Base-by-base conservation (phyloP, 202 grass and related monocot genomes). In the Carex sylvatica region DNA sequence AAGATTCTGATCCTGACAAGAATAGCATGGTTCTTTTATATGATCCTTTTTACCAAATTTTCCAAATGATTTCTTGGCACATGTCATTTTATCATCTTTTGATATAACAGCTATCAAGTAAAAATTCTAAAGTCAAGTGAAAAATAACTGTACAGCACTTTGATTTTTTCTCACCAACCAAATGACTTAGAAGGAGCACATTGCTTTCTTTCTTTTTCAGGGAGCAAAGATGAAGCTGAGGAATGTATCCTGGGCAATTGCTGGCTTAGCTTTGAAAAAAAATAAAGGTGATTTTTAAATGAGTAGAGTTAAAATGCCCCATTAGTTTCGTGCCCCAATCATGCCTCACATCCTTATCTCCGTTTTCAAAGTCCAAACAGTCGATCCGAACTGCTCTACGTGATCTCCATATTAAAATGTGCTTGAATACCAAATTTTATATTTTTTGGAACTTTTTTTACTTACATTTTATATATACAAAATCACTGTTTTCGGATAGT, bases 191-290 rank as follows among this genome's bases (percentile, higher is more conserved):
- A 11, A 59, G 56, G 18, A 82, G 62, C 38, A 23, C 10, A 65
- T 82, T 86, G n/a, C 36, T 77, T 65, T 60, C 16, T 5, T 66
- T 70, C 62, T 11, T 84, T 35, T 87, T 75, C 83, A 98, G 95
- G 65, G 54, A 86, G 87, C 82, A 88, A 98, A 88, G 84, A 24
- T 95, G 84, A 98, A 93, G 89, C 87, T 94, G 86, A 98, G 86
- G 87, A 98, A 98, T 84, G 89, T 98, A 30, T 88, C 90, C 78
- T 98, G 95, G 95, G 95, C 92, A 85, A 93, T 98, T 74, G 85
- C 94, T 64, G 53, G 88, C 84, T 90, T 98, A 74, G 86, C 90
- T 88, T 52, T 95, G 61, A 95, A 88, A 74, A 77, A 53, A 86
- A 90, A 40, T 62, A 95, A 91, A 95, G 95, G 92, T 97, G 58